Percentiles rank a stretch among this genome's conserved stretches.
Conservation (phyloP, 2,329 filamentous ascomycete genomes). For the Claviceps citrina region DNA sequence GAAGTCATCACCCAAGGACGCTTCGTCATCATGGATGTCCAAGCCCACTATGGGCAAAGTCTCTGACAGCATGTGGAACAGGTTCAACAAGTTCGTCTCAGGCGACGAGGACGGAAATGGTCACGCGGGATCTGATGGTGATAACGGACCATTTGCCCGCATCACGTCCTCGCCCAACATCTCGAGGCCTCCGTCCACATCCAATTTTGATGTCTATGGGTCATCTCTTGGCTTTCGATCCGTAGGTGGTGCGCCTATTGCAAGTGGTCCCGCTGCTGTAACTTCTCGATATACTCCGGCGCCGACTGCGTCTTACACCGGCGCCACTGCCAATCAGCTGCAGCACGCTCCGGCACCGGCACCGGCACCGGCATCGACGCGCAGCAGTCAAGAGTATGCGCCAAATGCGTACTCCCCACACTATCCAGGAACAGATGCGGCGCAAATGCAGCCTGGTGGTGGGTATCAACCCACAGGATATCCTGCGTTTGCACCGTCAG, state of each 20-base stretch:
- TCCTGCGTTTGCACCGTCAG: slow-evolving; percentile 3
- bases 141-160: slow-evolving; percentile 67
- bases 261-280: slow-evolving; percentile 15
- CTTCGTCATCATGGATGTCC: slow-evolving; percentile 74
- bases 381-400: slow-evolving; percentile 3
- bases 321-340: slow-evolving; percentile 13
- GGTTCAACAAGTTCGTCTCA: slow-evolving; percentile 91
- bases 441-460: slow-evolving; percentile 7
- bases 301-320: slow-evolving; percentile 6
- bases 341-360: neutral
- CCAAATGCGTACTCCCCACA: slow-evolving; percentile 23
- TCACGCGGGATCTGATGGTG: slow-evolving; percentile 41
- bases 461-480: slow-evolving; percentile 9
- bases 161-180: slow-evolving; percentile 61
- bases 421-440: slow-evolving; percentile 8
- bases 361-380: neutral
- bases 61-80: slow-evolving; percentile 75
- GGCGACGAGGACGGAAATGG: slow-evolving; percentile 83
- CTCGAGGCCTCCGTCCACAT: slow-evolving; percentile 56
- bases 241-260: slow-evolving; percentile 18
- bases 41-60: slow-evolving; percentile 95
- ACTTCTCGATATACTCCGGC: slow-evolving; percentile 25
- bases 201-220: slow-evolving; percentile 61
- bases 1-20: slow-evolving; percentile 71
- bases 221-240: slow-evolving; percentile 17